phyloP scores from a whole-genome alignment of 2,329 filamentous ascomycete genomes.

The Plectosphaerella plurivora region DNA sequence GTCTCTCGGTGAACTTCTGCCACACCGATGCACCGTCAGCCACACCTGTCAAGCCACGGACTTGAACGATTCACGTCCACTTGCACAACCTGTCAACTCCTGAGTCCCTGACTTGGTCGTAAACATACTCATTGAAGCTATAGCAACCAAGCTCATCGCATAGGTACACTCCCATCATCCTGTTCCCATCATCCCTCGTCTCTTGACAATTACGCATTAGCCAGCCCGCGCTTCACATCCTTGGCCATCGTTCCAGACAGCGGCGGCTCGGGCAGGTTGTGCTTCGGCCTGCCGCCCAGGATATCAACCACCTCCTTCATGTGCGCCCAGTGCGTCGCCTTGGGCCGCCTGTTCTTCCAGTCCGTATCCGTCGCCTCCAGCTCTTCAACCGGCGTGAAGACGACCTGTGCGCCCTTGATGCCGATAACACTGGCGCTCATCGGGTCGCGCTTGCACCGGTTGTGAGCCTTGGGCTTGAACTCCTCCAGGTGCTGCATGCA shows the following conservation, averaged over 20 bases:
- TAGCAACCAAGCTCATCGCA: no score
- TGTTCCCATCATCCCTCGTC: neutral
- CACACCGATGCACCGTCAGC: no score
- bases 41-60: no score
- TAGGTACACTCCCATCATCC: neutral
- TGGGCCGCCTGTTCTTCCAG: constrained; percentile 85
- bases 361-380: constrained; percentile 85
- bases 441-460: constrained; percentile 68
- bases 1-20: no score
- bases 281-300: constrained; percentile 65
- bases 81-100: no score
- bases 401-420: constrained; percentile 82
- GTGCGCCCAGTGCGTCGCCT: constrained; percentile 77
- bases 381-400: constrained; percentile 77
- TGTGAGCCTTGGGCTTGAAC: constrained; percentile 62
- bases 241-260: constrained; percentile 52
- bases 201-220: neutral
- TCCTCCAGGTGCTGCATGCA: constrained; percentile 87
- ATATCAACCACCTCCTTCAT: constrained; percentile 81
- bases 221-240: constrained; percentile 52
- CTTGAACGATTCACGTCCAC: no score
- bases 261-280: constrained; percentile 42
- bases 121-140: no score
- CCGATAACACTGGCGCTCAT: constrained; percentile 80
- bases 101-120: no score